Base-by-base conservation (phyloP, 768 basidiomycete genomes). In the Holtermanniella nyarrowii region DNA sequence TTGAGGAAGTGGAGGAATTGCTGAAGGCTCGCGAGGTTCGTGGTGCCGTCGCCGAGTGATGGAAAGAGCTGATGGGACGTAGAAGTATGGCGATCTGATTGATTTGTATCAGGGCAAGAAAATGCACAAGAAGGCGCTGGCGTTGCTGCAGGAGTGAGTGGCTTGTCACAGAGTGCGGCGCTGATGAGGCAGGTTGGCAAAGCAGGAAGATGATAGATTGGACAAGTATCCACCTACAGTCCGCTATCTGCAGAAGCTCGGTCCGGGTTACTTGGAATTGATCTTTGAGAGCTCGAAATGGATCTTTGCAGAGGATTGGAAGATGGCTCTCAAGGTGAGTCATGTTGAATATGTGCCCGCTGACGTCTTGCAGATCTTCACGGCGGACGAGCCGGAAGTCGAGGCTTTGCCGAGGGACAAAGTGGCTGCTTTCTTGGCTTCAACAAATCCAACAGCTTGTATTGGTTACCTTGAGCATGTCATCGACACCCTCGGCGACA, bases 41-140 rank as follows among this genome's bases (percentile, higher is more conserved):
- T 43, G 26, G 37, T 44, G 23, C 21, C n/a, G 11, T 16, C 11
- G 16, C 40, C 10, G 24, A 23, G 37, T 22, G 18, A 42, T 0
- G 16, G 13, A 18, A 10, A 21, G 4, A 25, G 27, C 26, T 48
- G 42, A 18, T 20, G 10, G 45, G 44, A 5, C 3, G 26, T 55
- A 97, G 91, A 93, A 90, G 83, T 87, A 81, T 65, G 78, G 82
- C 0, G 95, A 97, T 65, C 78, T 99, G 31, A 81, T 88, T 43
- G 88, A 87, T 67, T 72, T 97, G 25, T 99, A 96, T 66, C 81
- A 88, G 59, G 89, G 88, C 27, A 90, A 90, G 76, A 85, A 86
- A 74, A 95, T 93, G 88, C 95, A 99, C 60, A 76, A 76, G 0
- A 85, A 91, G 68, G 90, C 93, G 0, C 71, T 99, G 57, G 74